Base-by-base conservation (phyloP, 1,284 basidiomycete genomes). In the Erythrobasidium hasegawianum region DNA sequence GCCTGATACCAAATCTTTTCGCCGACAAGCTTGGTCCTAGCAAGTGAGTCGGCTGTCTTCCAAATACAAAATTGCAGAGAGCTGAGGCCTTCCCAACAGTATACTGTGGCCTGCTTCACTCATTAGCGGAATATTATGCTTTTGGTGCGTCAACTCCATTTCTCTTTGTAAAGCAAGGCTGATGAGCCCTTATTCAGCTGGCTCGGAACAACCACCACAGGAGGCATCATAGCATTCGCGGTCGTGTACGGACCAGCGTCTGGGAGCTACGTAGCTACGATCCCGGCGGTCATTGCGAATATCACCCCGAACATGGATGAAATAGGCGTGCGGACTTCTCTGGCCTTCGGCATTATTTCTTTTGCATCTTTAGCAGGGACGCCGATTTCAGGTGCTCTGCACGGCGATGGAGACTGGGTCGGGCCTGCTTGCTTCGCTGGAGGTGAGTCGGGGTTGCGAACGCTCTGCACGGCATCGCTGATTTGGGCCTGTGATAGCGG, bases 301-400 rank as follows among this genome's bases (percentile, higher is more conserved):
- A 57, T 65, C 53, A 65, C 62, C 1, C 16, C 26, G 18, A 57
- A 58, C 47, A 65, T 65, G 62, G 50, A 57, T 18, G 62, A 65
- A 47, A 65, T 65, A n/a, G 62, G 62, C 1, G 33, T 47, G 14
- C 18, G 62, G 24, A 58, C 62, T 22, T 50, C 55, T 5, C 56
- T 65, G 9, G 55, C 55, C 22, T 65, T 58, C 49, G 27, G 55
- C n/a, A 22, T 65, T 9, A 41, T 65, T 20, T 57, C 62, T 1
- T 65, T 65, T 33, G 55, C 56, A 40, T 55, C 62, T 10, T 49
- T 65, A 7, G 41, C 39, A 41, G 62, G 62, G 14, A 58, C 62
- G 56, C 62, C 62, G 7, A 52, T 65, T 13, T 52, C 62, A 13
- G 62, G 62, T 3, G 62, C 62, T 8, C 38, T 65, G 26, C 18